Evolutionary conservation across 768 basidiomycete species (phyloP), one percentile per base, ranked within the genome.

Genomic region (Plicaturopsis crispa): DNA sequence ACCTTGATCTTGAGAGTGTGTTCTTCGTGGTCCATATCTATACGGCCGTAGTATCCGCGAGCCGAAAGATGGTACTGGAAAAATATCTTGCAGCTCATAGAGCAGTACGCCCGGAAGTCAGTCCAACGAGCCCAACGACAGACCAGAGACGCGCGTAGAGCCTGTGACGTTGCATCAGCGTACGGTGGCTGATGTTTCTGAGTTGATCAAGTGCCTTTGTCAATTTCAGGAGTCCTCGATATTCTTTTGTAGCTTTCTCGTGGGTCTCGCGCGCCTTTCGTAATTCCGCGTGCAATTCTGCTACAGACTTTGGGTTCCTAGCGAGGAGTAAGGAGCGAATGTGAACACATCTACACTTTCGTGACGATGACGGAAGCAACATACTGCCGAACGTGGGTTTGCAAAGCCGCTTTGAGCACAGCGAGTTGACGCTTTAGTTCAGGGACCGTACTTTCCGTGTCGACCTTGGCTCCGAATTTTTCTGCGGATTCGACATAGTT

Each of bases 1-100:
- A 80, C 77, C 59, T 79, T 80, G 33, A 96, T 70, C 38, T 72
- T 62, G 37, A 90, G 61, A 0, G 72, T 78, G n/a, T 69, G 67
- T 6, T 63, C 58, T 14, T 64, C 60, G 52, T 97, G 94, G 49
- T 94, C 77, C 52, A 98, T 93, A 11, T 84, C 54, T n/a, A 97
- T 78, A 57, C 89, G 87, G 39, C 92, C 92, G 46, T 75, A 85
- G 65, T 91, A 92, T 5, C 86, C 89, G 50, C 96, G 85, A 45
- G 82, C 74, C 10, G 80, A 78, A 14, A 96, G 77, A 55, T 93
- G 80, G 49, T 71, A 80, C 14, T 76, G 72, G 65, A 97, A 96
- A 26, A 84, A 76, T 20, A 81, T 65, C 52, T 87, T 80, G 76
- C 86, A 85, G 12, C 88, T 78, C 20, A 90, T 65, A n/a, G 90